Percentiles rank a stretch among this genome's conserved stretches.
phyloP scores from a whole-genome alignment of 2,329 filamentous ascomycete genomes.

The Corniculantispora saksenae region DNA sequence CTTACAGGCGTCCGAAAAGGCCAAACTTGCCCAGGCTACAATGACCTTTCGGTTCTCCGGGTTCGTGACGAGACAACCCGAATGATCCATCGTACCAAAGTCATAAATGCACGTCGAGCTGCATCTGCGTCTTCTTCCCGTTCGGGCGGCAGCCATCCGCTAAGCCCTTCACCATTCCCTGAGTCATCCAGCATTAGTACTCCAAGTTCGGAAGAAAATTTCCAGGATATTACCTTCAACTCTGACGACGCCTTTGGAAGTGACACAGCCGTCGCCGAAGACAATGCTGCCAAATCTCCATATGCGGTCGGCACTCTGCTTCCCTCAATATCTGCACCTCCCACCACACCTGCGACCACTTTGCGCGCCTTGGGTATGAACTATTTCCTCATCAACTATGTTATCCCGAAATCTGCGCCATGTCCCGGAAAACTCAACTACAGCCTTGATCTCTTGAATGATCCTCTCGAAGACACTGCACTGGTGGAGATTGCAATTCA shows the following conservation, averaged over 20 bases:
- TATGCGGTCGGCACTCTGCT: not conserved
- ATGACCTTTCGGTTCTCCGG: constrained; percentile 9
- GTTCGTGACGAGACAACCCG: constrained; percentile 19
- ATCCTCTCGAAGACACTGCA: constrained; percentile 4
- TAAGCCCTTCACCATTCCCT: not conserved
- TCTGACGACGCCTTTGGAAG: not conserved
- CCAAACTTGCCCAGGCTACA: constrained; percentile 17
- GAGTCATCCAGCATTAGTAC: not conserved
- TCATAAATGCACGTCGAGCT: not conserved
- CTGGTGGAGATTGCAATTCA: not conserved
- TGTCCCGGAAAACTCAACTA: constrained; percentile 15
- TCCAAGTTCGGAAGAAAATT: no score
- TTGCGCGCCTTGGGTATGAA: constrained; percentile 8
- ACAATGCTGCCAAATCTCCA: not conserved
- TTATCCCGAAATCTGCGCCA: not conserved
- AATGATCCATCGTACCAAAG: constrained; percentile 12
- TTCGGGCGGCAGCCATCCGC: not conserved
- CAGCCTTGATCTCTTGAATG: constrained; percentile 5
- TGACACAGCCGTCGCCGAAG: not conserved
- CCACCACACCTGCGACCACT: not conserved
- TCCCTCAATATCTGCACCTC: not conserved
- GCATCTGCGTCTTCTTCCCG: not conserved
- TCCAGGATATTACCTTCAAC: not conserved
- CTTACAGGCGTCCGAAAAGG: constrained; percentile 12
- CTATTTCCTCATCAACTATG: constrained; percentile 18